Base-by-base conservation (phyloP, 768 basidiomycete genomes). In the Tulasnella sp. region DNA sequence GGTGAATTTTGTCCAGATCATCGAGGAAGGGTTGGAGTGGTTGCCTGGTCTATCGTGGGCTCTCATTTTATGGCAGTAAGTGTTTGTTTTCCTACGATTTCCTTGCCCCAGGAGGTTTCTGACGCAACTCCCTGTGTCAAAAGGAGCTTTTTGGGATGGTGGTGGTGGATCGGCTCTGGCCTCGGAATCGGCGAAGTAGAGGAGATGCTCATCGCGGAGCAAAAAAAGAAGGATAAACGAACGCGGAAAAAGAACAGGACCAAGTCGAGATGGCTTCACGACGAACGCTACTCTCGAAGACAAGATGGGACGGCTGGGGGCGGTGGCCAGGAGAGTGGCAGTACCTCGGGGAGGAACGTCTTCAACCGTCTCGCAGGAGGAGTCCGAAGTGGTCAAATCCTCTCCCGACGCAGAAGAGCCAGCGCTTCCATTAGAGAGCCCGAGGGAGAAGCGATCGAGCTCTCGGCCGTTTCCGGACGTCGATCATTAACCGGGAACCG, bases 91-190 rank as follows among this genome's bases (percentile, higher is more conserved):
- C 16, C 16, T 56, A 72, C 27, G 7, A 34, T 27, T 39, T 21
- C 58, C 42, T 21, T 36, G 19, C 19, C 44, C 3, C 16, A 44
- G 8, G 44, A 16, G 19, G 21, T 71, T 7, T 34, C 24, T 62
- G 21, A 52, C 34, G n/a, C 46, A 27, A 16, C 1, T 4, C 19
- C 19, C 3, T 62, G 14, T 21, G 48, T 7, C 16, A 1, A n/a
- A 10, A 79, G 76, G 73, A 82, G 84, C 46, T 97, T 97, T 85
- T 85, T 98, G 31, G 95, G 94, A 0, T 98, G 95, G 95, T 98
- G 96, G 96, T 98, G 96, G 96, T 98, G 96, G 96, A 95, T 96
- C 21, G 96, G 96, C 21, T 85, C 85, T 73, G 86, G 83, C n/a
- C 91, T 93, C 75, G 73, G 74, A n/a, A 80, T 92, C 4, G 88